Base-by-base conservation (phyloP, 805 yeast genomes). In the Wickerhamiella shivajii region DNA sequence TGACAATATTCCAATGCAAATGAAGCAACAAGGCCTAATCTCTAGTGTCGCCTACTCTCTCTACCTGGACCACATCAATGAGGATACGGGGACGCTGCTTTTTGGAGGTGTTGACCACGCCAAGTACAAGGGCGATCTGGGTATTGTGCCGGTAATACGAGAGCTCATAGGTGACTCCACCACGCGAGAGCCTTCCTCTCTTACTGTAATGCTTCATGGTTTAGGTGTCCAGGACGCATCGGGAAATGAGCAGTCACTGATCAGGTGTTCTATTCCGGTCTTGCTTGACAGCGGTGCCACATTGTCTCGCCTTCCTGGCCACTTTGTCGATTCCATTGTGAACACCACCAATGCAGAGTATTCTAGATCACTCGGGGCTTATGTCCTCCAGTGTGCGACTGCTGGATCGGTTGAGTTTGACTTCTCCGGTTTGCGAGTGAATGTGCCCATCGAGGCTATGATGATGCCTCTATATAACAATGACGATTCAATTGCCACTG, bases 61-160 rank as follows among this genome's bases (percentile, higher is more conserved):
- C 34, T 67, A 55, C 50, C 51, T 66, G 40, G 54, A 59, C 36
- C 44, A 50, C 6, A 35, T 44, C 5, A 41, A 46, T 14, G 43
- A 59, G 8, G 29, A n/a, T 10, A 20, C 26, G 6, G 47, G 47
- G 4, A 18, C 31, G 5, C 52, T 76, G n/a, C 51, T 76, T 27
- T 76, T 76, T 53, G 84, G 85, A 34, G 84, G 71, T 24, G 66
- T 76, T 21, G 83, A 76, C 47, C 68, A 65, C 38, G 57, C 66
- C 26, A 74, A 74, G 52, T 74, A 69, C 47, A 29, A 51, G 0
- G 81, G 80, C 5, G 48, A 43, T 4, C 45, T 63, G 46, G 45
- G 42, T 17, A 39, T 53, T 4, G 41, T 59, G 18, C 53, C 50
- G 6, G 39, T 60, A 18, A 41, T 43, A 16, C 9, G 12, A 13